Conservation (phyloP, 441 rosid species). For the Bocquillonia castaneifolia region DNA sequence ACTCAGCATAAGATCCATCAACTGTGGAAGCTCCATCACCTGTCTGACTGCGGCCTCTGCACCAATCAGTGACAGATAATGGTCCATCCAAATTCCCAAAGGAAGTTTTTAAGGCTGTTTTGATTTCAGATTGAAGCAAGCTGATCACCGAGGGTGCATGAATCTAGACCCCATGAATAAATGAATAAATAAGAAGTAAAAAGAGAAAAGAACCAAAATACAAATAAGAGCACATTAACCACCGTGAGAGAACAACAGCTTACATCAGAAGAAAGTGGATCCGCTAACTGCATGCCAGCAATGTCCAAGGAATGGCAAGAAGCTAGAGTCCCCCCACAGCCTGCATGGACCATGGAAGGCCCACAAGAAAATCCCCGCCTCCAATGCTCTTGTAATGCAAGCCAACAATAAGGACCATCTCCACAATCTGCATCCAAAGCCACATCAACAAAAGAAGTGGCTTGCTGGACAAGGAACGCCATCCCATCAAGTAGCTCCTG, state of each 20-base stretch:
- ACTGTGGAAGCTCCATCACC: slow-evolving; percentile 48
- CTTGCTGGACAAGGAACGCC: slow-evolving; percentile 90
- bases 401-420: slow-evolving; percentile 98
- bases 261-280: slow-evolving; percentile 98
- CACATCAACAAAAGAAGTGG: slow-evolving; percentile 95
- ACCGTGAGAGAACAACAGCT: slow-evolving; percentile 28
- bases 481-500: slow-evolving; percentile 95
- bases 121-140: slow-evolving; percentile 88
- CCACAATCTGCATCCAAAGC: slow-evolving; percentile 90
- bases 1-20: slow-evolving; percentile 84
- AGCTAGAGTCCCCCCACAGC: slow-evolving; percentile 98
- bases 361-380: slow-evolving; percentile 96
- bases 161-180: slow-evolving; percentile 49
- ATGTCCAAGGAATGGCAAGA: slow-evolving; percentile 94
- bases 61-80: slow-evolving; percentile 87
- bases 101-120: slow-evolving; percentile 85
- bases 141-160: slow-evolving; percentile 80
- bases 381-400: slow-evolving; percentile 98
- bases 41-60: slow-evolving; percentile 78
- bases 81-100: slow-evolving; percentile 91
- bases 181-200: not conserved
- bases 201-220: not conserved
- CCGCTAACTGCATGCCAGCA: slow-evolving; percentile 92
- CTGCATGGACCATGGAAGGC: slow-evolving; percentile 95
- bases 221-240: slow-evolving; percentile 18